Conservation (phyloP, 1,284 basidiomycete genomes). For the Moesziomyces aphidis region DNA sequence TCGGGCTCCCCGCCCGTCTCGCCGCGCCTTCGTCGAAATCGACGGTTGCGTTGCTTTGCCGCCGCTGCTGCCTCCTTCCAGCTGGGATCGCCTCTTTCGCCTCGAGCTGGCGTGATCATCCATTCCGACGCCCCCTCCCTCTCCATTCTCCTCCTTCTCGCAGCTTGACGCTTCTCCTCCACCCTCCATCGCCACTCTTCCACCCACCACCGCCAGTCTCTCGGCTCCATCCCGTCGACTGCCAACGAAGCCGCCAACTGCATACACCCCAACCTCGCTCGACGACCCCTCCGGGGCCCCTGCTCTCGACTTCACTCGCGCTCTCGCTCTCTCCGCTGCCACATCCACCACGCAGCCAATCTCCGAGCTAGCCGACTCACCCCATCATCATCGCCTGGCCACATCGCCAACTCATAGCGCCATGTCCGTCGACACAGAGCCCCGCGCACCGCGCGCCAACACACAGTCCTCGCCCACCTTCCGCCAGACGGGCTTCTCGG, state of each 20-base stretch:
- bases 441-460: slow-evolving; percentile 33
- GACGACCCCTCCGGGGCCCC: not conserved
- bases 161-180: not conserved
- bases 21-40: no score
- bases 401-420: not conserved
- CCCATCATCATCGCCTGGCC: not conserved
- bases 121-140: not conserved
- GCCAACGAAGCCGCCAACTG: not conserved
- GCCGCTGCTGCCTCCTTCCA: not conserved
- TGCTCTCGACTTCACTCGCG: not conserved
- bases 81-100: no score
- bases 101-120: not conserved
- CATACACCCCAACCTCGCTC: not conserved
- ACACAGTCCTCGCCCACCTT: slow-evolving; percentile 50
- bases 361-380: no score
- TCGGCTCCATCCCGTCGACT: no score
- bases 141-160: not conserved
- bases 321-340: no score
- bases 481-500: slow-evolving; percentile 51
- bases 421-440: slow-evolving; percentile 51
- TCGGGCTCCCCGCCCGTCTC: no score
- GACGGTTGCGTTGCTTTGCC: no score
- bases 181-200: not conserved
- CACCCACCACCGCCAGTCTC: no score
- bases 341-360: no score